Base-by-base conservation (phyloP, 805 yeast genomes). In the Candida cerambycidarum region DNA sequence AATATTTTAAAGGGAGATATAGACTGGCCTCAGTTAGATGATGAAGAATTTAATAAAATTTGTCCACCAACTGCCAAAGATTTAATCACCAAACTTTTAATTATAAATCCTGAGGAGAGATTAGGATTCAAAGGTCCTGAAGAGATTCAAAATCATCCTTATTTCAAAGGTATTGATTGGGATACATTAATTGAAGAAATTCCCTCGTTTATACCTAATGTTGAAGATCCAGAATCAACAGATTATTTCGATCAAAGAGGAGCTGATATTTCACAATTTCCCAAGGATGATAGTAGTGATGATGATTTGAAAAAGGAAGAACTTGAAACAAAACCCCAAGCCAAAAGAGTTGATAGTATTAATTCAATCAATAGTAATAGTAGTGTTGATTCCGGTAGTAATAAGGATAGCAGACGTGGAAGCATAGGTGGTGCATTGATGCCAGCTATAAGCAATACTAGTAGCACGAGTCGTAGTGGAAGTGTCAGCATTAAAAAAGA, bases 231-330 rank as follows among this genome's bases (percentile, higher is more conserved):
- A 0, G 95, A 86, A 54, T 82, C 82, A 37, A 90, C 97, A 0
- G 95, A 89, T 41, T 92, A 93, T 57, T 93, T 92, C 62, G 99
- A 93, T 54, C 52, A 75, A 4, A 78, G 99, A 54, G 99, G 99
- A 3, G 98, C 97, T 0, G 80, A 75, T 9, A 64, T 86, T 55
- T 71, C 78, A 4, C 78, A 76, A 41, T 84, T 86, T 44, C 82
- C 85, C 0, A 56, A 63, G 35, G 75, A 70, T 32, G 78, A 71
- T 31, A 69, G 65, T 12, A 64, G 59, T 25, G 61, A 58, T 6
- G 63, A 62, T 3, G 56, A 58, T 5, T 46, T 44, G 12, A 43
- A 42, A 32, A 11, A 11, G n/a, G 9, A 6, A 7, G 27, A 23
- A 8, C 5, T 4, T 23, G 24, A 18, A 25, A 11, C 17, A n/a